phyloP scores from a whole-genome alignment of 192 early-diverging fungal species.

The Linnemannia exigua region DNA sequence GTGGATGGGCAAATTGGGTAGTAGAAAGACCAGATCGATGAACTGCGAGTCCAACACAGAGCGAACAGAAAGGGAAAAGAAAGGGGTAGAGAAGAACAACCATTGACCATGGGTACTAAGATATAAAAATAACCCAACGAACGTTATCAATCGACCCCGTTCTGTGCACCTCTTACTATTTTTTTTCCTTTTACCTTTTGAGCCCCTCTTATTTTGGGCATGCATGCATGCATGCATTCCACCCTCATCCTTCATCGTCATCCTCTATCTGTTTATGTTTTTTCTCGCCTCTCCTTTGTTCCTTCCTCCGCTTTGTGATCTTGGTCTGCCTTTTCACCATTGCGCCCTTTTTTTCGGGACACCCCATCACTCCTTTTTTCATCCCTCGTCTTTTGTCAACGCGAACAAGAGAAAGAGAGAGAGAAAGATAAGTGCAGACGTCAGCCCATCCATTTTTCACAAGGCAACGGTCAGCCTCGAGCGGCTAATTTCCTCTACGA shows the following conservation, averaged over 20 bases:
- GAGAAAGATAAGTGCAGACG: background rate
- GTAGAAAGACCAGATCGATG: background rate
- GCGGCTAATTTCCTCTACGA: too few species aligned
- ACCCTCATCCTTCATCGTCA: background rate
- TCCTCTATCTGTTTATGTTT: background rate
- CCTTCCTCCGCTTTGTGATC: background rate
- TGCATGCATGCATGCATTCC: background rate
- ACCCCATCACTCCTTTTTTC: background rate
- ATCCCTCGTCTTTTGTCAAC: background rate
- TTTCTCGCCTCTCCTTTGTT: background rate
- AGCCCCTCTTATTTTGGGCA: background rate
- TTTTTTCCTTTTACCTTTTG: too few species aligned
- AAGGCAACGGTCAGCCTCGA: too few species aligned
- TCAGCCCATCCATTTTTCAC: too few species aligned
- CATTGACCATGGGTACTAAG: background rate
- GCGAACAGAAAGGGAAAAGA: background rate
- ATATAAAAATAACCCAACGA: conserved; percentile 5
- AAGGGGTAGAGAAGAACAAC: background rate
- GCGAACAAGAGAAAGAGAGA: background rate
- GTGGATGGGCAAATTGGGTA: background rate
- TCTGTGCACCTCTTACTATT: background rate
- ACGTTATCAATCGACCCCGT: background rate
- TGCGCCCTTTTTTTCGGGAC: background rate
- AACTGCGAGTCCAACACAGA: background rate
- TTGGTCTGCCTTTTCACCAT: background rate